Evolutionary conservation across 345 rosid genomes (phyloP), one percentile per base, ranked within the genome.

Genomic region (Microcos paniculata): DNA sequence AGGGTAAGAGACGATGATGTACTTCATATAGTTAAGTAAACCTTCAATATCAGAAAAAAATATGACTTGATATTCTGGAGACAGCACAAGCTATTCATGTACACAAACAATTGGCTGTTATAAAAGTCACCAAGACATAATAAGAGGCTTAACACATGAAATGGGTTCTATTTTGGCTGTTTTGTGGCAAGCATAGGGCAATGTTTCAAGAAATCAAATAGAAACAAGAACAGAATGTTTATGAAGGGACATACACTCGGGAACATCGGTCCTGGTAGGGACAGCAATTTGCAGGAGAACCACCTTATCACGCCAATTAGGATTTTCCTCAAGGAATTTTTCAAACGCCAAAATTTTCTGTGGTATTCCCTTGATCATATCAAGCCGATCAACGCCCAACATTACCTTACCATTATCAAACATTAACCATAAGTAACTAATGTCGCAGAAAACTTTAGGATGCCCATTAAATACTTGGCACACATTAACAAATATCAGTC

Each of bases 371-470:
- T 88, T 88, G 58, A 88, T 88, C 91, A 86, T 88, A 77, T 88
- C 91, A 76, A 88, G 89, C 52, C 91, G 85, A 78, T 88, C 91
- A 80, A 88, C 91, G 58, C 91, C 91, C 72, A 88, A 75, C 89
- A 88, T 88, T 71, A 88, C 85, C 91, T 88, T 80, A 57, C 71
- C 76, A 85, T 59, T 10, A 26, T 57, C 46, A 43, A 79, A 75
- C 62, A n/a, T 52, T 52, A 79, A 67, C 46, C 67, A 70, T 52
- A 33, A 72, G 70, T 67, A 64, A 74, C 52, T 46, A 70, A 72
- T 62, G 26, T 28, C 66, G 56, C 46, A 65, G 70, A 63, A 35
- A 4, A 43, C 48, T 23, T 26, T 8, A 30, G 8, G 51, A 31
- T 31, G 30, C 61, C 19, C 30, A 5, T 51, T 33, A 10, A 31